Evolutionary conservation across 1,284 basidiomycete species (phyloP).

Genomic region (Mycena sp.): DNA sequence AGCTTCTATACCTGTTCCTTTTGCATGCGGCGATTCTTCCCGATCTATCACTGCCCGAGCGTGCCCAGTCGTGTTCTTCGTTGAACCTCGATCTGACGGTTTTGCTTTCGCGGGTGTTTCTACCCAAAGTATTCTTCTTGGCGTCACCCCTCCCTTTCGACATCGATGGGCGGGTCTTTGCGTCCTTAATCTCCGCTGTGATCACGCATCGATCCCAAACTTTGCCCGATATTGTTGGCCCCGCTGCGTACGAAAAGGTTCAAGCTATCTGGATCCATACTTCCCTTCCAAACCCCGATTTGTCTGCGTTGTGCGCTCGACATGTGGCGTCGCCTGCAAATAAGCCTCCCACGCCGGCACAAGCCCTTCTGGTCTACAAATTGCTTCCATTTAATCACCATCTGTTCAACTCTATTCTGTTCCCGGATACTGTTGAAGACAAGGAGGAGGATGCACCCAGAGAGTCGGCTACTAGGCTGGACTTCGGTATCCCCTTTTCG

Average conservation of each 20-base stretch:
- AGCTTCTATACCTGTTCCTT: conserved; percentile 41
- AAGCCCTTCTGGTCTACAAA: conserved; percentile 22
- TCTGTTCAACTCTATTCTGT: conserved; percentile 50
- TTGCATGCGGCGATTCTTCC: conserved; percentile 55
- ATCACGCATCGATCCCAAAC: conserved; percentile 34
- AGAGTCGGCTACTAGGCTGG: conserved; percentile 34
- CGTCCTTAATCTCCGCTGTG: conserved; percentile 49
- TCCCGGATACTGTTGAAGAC: conserved; percentile 43
- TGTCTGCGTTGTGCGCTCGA: conserved; percentile 38
- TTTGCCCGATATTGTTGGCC: conserved; percentile 44
- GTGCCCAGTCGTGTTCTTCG: conserved; percentile 47
- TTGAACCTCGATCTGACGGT: conserved; percentile 42
- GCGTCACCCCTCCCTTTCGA: conserved; percentile 47
- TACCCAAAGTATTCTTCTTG: conserved; percentile 48
- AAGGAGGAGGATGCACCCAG: conserved; percentile 30
- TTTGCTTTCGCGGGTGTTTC: conserved; percentile 46
- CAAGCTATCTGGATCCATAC: conserved; percentile 38
- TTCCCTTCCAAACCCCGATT: conserved; percentile 28
- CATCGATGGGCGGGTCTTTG: conserved; percentile 63
- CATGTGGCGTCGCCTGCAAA: neutral
- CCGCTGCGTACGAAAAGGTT: conserved; percentile 34
- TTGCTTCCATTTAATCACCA: conserved; percentile 62
- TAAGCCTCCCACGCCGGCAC: neutral
- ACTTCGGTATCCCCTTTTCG: conserved; percentile 50
- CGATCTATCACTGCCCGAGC: conserved; percentile 51